Percentiles rank a stretch among this genome's conserved stretches.
These are phyloP conservation scores for Penicillium fuscoglaucum DNA, from an alignment of 2,329 filamentous ascomycete genomes.

Conservation along the genomic window DNA sequence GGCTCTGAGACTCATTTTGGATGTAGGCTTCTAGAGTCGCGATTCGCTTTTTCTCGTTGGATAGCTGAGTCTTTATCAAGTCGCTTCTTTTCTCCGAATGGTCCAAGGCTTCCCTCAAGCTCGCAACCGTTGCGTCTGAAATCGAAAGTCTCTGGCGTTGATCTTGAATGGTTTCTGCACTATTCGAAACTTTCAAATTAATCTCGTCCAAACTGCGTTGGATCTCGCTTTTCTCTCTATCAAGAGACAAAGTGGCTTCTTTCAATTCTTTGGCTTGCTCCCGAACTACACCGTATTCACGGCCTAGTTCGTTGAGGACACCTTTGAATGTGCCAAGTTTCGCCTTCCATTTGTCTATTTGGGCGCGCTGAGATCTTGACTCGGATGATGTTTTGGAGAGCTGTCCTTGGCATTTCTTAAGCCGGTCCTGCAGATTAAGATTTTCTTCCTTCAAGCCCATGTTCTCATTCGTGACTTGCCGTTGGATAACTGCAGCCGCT, in stretches of 20 bases:
- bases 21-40: constrained; percentile 36
- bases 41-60: constrained; percentile 33
- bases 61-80: constrained; percentile 23
- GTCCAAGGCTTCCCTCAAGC: constrained; percentile 29
- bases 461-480: constrained; percentile 32
- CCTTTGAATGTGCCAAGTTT: constrained; percentile 35
- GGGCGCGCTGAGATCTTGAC: constrained; percentile 21
- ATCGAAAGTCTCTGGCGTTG: constrained; percentile 24
- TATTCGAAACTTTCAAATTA: constrained; percentile 21
- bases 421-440: constrained; percentile 25
- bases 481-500: constrained; percentile 20
- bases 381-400: constrained; percentile 26
- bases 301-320: constrained; percentile 37
- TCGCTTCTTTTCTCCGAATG: constrained; percentile 24
- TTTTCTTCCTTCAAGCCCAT: constrained; percentile 31
- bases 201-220: constrained; percentile 29
- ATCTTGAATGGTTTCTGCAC: constrained; percentile 17
- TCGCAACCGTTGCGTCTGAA: constrained; percentile 17
- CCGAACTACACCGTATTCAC: constrained; percentile 35
- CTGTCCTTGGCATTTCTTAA: constrained; percentile 20
- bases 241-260: constrained; percentile 23
- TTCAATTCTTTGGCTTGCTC: constrained; percentile 33
- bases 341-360: constrained; percentile 37
- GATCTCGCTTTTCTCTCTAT: constrained; percentile 27
- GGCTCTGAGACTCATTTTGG: constrained; percentile 25